A percentile compares a stretch with the other conserved stretches of the same genome.
Conservation (phyloP, 176 grass and related monocot species). For the Oryza officinalis region DNA sequence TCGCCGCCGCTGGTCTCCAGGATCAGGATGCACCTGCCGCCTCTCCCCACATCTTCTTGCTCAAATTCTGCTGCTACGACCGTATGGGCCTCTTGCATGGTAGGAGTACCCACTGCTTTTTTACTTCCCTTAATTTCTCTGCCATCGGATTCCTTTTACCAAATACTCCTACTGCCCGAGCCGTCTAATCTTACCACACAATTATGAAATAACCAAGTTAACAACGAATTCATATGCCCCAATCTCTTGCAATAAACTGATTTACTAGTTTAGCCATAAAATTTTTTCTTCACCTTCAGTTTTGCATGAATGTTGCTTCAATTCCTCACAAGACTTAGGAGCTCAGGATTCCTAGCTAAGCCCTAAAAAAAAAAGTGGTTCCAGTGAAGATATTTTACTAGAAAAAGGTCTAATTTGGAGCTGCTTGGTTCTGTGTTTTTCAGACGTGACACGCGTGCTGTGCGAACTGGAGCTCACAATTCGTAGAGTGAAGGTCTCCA, state of each 20-base stretch:
- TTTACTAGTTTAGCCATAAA: too few relatives aligned
- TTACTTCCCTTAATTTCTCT: too few relatives aligned
- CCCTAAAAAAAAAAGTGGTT: background rate
- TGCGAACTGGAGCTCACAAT: slow-evolving; percentile 78
- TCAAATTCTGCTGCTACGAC: slow-evolving; percentile 83
- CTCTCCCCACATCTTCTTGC: slow-evolving; percentile 61
- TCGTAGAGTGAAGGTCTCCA: slow-evolving; percentile 81
- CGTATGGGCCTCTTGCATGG: slow-evolving; percentile 76
- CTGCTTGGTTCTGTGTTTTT: slow-evolving; percentile 31
- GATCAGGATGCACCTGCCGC: background rate
- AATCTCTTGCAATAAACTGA: background rate
- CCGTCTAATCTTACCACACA: too few relatives aligned
- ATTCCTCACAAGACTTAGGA: background rate
- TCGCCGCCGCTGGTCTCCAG: slow-evolving; percentile 36
- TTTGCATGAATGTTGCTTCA: background rate
- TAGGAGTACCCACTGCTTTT: background rate
- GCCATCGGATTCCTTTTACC: background rate
- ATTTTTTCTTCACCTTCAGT: background rate
- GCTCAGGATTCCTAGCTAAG: background rate
- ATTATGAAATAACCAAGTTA: background rate
- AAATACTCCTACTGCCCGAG: too few relatives aligned
- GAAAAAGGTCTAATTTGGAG: slow-evolving; percentile 20
- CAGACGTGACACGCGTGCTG: slow-evolving; percentile 73
- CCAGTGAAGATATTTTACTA: background rate
- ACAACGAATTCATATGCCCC: background rate